Conservation (phyloP, 495 filamentous ascomycete genomes). For the Neurospora sp. region DNA sequence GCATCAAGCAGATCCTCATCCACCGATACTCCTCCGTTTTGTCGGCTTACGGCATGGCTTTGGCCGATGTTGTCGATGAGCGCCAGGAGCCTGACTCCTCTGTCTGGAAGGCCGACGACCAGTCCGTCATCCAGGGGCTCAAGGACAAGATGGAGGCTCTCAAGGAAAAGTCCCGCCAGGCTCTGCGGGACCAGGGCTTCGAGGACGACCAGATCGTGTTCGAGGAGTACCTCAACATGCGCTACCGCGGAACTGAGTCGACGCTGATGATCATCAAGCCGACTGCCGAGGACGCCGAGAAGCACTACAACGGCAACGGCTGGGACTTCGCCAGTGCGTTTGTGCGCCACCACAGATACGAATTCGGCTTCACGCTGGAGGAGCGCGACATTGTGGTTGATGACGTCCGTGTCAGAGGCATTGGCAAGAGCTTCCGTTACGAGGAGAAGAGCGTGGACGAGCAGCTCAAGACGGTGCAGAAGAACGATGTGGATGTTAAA, state of each 20-base stretch:
- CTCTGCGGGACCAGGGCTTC: slow-evolving; percentile 67
- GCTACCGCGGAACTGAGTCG: slow-evolving; percentile 81
- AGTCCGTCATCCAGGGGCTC: slow-evolving; percentile 41
- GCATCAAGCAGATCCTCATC: slow-evolving; percentile 77
- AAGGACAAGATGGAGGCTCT: slow-evolving; percentile 50
- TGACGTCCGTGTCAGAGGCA: slow-evolving; percentile 80
- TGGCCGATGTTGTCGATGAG: slow-evolving; percentile 93
- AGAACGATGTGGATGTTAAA: slow-evolving; percentile 32
- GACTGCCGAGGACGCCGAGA: slow-evolving; percentile 44
- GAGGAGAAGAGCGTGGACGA: slow-evolving; percentile 71
- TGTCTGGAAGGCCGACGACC: slow-evolving; percentile 52
- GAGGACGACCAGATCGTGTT: slow-evolving; percentile 60
- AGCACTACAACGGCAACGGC: slow-evolving; percentile 50
- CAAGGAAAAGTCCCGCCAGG: slow-evolving; percentile 55
- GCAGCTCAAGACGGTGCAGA: slow-evolving; percentile 58
- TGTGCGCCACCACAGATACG: slow-evolving; percentile 76
- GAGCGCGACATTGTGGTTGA: slow-evolving; percentile 87
- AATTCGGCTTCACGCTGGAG: slow-evolving; percentile 88
- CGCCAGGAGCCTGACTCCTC: slow-evolving; percentile 80
- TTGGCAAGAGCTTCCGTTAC: slow-evolving; percentile 74
- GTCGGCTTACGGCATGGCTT: slow-evolving; percentile 92
- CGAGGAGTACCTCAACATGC: slow-evolving; percentile 83
- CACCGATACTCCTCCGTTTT: slow-evolving; percentile 91
- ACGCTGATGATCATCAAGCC: slow-evolving; percentile 74
- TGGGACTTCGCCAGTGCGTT: slow-evolving; percentile 81